phyloP scores from a whole-genome alignment of 1,139 yeast species.

The Wickerhamiella infanticola region DNA sequence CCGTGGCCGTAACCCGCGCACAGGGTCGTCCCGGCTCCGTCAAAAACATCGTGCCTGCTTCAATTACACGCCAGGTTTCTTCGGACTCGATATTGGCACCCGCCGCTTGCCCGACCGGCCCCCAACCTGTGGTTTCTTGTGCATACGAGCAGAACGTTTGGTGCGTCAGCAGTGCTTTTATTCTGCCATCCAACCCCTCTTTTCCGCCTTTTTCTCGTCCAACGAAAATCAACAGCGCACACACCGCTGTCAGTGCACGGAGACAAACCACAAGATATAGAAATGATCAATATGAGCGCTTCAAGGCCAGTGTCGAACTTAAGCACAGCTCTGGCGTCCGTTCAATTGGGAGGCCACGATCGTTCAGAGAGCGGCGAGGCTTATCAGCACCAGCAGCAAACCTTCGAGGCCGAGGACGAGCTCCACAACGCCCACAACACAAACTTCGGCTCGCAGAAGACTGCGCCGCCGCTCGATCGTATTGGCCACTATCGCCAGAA shows the following conservation, averaged over 20 bases:
- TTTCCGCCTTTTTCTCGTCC: not conserved
- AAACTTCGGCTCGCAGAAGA: not conserved
- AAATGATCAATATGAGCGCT: not conserved
- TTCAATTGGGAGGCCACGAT: slow-evolving; percentile 14
- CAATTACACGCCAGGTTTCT: too few species aligned
- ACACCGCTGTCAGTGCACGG: too few species aligned
- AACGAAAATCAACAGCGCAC: not conserved
- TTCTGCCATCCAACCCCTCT: not conserved
- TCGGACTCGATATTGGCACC: too few species aligned
- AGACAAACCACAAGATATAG: too few species aligned
- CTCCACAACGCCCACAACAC: not conserved
- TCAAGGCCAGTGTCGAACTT: slow-evolving; percentile 18
- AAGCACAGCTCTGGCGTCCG: slow-evolving; percentile 21
- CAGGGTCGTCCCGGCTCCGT: too few species aligned
- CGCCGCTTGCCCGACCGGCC: too few species aligned
- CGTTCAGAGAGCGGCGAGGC: not conserved
- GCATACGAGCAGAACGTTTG: not conserved
- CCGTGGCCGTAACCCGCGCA: too few species aligned
- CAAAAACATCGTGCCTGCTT: too few species aligned
- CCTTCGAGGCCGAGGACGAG: not conserved
- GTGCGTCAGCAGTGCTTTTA: not conserved
- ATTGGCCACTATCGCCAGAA: slow-evolving; percentile 61
- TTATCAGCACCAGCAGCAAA: not conserved
- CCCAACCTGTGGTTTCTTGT: too few species aligned
- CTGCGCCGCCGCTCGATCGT: slow-evolving; percentile 24